phyloP scores from a whole-genome alignment of 495 filamentous ascomycete genomes.

The Tuber microsphaerosporum region DNA sequence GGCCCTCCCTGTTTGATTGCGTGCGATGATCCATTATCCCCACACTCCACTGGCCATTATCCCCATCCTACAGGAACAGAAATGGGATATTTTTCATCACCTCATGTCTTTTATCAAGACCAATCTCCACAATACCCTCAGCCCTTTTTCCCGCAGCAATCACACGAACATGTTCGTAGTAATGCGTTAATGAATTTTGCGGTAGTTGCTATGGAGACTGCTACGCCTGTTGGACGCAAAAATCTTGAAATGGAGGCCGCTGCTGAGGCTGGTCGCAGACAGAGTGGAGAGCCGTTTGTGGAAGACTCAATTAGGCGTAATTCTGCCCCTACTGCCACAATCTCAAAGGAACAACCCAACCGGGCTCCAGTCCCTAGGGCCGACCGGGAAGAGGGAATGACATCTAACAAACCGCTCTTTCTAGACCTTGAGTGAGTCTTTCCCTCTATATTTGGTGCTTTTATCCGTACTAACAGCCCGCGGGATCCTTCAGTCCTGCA shows the following conservation, averaged over 20 bases:
- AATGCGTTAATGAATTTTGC: conserved; percentile 36
- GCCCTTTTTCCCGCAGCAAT: conserved; percentile 21
- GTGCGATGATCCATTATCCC: conserved; percentile 25
- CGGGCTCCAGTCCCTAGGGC: neutral
- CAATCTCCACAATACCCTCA: conserved; percentile 14
- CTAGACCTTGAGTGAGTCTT: conserved; percentile 34
- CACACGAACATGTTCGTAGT: conserved; percentile 10
- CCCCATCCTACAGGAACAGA: conserved; percentile 19
- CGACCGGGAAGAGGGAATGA: conserved; percentile 8
- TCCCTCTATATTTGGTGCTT: conserved; percentile 5
- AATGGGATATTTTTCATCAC: conserved; percentile 24
- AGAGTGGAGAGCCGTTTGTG: conserved; percentile 18
- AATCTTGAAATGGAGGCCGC: conserved; percentile 35
- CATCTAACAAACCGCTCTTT: neutral
- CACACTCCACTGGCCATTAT: conserved; percentile 27
- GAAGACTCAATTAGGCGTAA: conserved; percentile 5
- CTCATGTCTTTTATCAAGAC: neutral
- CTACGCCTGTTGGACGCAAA: conserved; percentile 27
- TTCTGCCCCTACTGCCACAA: conserved; percentile 3
- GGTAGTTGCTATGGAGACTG: conserved; percentile 34
- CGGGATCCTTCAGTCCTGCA: conserved; percentile 17
- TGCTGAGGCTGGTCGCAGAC: conserved; percentile 31
- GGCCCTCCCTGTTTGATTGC: neutral
- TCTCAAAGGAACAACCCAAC: conserved; percentile 8
- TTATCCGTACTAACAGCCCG: conserved; percentile 23